Percentiles rank a stretch among this genome's conserved stretches.
Conservation (phyloP, 257 asterid species). For the Rhazya stricta region DNA sequence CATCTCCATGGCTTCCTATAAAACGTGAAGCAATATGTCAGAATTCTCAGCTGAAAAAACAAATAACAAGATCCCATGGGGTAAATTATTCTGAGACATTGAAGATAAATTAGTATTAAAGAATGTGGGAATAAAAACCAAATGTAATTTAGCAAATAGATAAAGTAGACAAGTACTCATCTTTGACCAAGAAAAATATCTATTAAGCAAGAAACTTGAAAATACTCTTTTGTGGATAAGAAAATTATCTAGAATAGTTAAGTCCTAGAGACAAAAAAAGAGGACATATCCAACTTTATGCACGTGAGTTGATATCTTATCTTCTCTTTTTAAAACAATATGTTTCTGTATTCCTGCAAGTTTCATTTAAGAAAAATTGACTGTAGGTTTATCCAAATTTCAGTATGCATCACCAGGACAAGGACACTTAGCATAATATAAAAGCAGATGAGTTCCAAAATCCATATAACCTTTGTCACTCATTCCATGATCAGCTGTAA, state of each 20-base stretch:
- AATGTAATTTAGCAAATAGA: not conserved
- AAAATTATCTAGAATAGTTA: not conserved
- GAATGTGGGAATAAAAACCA: not conserved
- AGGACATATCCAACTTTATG: not conserved
- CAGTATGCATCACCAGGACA: not conserved
- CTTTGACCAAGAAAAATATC: not conserved
- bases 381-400: not conserved
- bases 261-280: not conserved
- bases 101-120: not conserved
- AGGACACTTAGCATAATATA: not conserved
- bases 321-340: not conserved
- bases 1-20: constrained; percentile 98
- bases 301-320: not conserved
- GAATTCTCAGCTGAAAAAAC: not conserved
- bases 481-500: constrained; percentile 99
- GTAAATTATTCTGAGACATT: not conserved
- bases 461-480: constrained; percentile 79
- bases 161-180: not conserved
- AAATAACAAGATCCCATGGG: not conserved
- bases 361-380: not conserved
- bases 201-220: not conserved
- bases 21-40: constrained; percentile 11
- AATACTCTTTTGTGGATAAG: not conserved
- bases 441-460: constrained; percentile 14
- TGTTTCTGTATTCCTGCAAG: not conserved